Percentiles rank a stretch among this genome's conserved stretches.
These are phyloP conservation scores for Lactifluus volemus DNA, from an alignment of 768 basidiomycete genomes.

Conservation along the genomic window DNA sequence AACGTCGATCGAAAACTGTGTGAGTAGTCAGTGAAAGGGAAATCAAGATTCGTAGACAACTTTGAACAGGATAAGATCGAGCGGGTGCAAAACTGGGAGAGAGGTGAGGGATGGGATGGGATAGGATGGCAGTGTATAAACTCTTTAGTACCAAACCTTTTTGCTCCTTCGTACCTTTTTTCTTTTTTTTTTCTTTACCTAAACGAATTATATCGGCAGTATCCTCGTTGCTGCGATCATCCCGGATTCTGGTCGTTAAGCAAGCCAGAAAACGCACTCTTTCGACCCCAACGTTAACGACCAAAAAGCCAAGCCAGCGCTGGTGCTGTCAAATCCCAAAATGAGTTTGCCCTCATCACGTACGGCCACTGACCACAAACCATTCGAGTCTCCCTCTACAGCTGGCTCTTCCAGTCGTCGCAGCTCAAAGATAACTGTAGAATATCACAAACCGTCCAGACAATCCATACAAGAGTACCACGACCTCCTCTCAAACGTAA, in stretches of 20 bases:
- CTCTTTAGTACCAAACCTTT: too few relatives aligned
- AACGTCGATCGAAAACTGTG: neutral
- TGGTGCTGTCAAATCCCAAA: neutral
- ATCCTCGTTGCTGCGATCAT: conserved; percentile 12
- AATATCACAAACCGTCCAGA: conserved; percentile 66
- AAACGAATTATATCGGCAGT: neutral
- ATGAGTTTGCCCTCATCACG: conserved; percentile 19
- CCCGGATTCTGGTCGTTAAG: conserved; percentile 5
- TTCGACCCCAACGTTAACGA: neutral
- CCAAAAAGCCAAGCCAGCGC: neutral
- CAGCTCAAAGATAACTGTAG: conserved; percentile 38
- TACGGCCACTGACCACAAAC: conserved; percentile 17
- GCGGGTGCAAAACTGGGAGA: neutral
- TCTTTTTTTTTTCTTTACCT: too few relatives aligned
- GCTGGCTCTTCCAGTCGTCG: conserved; percentile 15
- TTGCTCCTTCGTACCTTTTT: too few relatives aligned
- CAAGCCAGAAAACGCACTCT: neutral
- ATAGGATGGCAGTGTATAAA: too few relatives aligned
- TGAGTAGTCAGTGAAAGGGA: neutral
- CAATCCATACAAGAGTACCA: conserved; percentile 74
- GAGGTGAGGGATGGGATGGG: too few relatives aligned
- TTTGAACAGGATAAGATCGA: neutral
- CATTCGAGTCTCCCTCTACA: conserved; percentile 14
- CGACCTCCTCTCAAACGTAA: conserved; percentile 56
- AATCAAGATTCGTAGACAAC: neutral